These are phyloP conservation scores for Kurtzmaniella quercitrusa DNA, from an alignment of 1,139 yeast species.

Conservation along the genomic window DNA sequence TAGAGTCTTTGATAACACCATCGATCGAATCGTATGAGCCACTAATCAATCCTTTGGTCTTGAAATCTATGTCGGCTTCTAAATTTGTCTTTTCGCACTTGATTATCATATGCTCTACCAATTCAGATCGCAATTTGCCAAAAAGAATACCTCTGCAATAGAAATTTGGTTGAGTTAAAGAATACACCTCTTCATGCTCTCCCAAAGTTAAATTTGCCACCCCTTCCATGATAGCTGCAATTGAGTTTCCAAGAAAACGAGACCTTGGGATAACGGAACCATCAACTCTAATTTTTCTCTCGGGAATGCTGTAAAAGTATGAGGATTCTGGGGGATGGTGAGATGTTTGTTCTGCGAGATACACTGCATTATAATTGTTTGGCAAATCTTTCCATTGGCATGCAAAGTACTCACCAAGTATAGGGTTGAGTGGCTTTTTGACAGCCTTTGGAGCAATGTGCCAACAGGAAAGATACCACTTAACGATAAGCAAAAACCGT, in stretches of 20 bases:
- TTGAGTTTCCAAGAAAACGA: slow-evolving; percentile 86
- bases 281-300: slow-evolving; percentile 75
- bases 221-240: slow-evolving; percentile 98
- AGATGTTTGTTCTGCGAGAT: slow-evolving; percentile 89
- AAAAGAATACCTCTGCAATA: slow-evolving; percentile 93
- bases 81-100: slow-evolving; percentile 58
- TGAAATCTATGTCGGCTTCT: slow-evolving; percentile 85
- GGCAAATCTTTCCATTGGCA: slow-evolving; percentile 91
- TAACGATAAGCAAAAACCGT: slow-evolving; percentile 69
- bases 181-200: slow-evolving; percentile 63
- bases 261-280: slow-evolving; percentile 88
- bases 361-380: slow-evolving; percentile 63
- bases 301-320: slow-evolving; percentile 84
- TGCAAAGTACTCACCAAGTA: slow-evolving; percentile 83
- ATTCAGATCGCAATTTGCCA: slow-evolving; percentile 83
- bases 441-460: slow-evolving; percentile 98
- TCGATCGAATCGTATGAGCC: slow-evolving; percentile 90
- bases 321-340: slow-evolving; percentile 99
- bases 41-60: slow-evolving; percentile 88
- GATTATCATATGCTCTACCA: slow-evolving; percentile 85
- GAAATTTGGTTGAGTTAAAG: slow-evolving; percentile 88
- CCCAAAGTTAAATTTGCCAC: slow-evolving; percentile 67
- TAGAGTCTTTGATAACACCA: slow-evolving; percentile 59
- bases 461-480: slow-evolving; percentile 95
- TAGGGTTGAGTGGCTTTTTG: slow-evolving; percentile 93